phyloP scores from a whole-genome alignment of 768 basidiomycete genomes.

The Exidia glandulosa region DNA sequence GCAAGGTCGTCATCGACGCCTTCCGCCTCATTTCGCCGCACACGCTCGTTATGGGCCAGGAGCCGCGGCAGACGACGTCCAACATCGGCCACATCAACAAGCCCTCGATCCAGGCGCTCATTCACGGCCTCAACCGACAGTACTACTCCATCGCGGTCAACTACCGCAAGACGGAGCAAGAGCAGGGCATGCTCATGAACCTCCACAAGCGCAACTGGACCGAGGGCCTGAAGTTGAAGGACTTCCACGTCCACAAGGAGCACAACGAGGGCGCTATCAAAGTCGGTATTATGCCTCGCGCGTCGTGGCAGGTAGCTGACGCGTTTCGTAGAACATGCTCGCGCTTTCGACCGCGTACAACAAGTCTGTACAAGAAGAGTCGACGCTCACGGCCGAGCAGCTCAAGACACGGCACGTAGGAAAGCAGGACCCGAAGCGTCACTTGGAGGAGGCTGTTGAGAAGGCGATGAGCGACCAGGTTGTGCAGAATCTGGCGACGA shows the following conservation, averaged over 20 bases:
- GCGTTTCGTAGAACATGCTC: constrained; percentile 67
- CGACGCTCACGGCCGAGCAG: constrained; percentile 86
- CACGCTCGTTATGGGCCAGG: constrained; percentile 79
- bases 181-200: constrained; percentile 98
- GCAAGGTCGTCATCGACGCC: constrained; percentile 97
- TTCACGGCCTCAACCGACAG: constrained; percentile 88
- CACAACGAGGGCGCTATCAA: constrained; percentile 90
- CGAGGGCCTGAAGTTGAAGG: constrained; percentile 83
- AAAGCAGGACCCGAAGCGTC: constrained; percentile 96
- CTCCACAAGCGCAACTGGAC: constrained; percentile 99
- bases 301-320: neutral
- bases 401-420: constrained; percentile 96
- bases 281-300: constrained; percentile 33
- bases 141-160: constrained; percentile 98
- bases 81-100: constrained; percentile 99
- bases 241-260: constrained; percentile 76
- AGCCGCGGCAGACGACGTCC: constrained; percentile 93
- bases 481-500: constrained; percentile 88
- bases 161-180: constrained; percentile 95
- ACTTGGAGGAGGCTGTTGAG: constrained; percentile 94
- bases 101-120: constrained; percentile 96
- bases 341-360: constrained; percentile 88
- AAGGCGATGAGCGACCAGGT: constrained; percentile 98
- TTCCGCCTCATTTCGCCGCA: constrained; percentile 90
- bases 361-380: constrained; percentile 96